phyloP scores from a whole-genome alignment of 352 stramenopile genomes.

The Elongisporangium undulatum region DNA sequence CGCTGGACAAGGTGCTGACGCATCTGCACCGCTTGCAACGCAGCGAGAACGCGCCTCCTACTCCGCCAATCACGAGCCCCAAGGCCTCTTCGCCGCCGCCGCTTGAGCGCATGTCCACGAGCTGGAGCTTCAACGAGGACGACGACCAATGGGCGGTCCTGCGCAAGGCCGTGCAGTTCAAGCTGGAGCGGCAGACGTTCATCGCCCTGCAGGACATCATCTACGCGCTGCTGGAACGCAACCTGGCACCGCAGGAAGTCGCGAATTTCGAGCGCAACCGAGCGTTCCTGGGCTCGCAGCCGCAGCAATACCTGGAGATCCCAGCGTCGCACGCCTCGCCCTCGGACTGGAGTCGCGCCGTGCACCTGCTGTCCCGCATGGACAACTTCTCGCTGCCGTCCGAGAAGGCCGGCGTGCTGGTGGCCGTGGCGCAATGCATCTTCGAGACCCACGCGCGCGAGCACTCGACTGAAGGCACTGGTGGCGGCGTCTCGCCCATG shows the following conservation, averaged over 20 bases:
- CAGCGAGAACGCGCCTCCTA: slow-evolving; percentile 7
- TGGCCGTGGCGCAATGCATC: slow-evolving; percentile 68
- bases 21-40: slow-evolving; percentile 14
- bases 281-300: slow-evolving; percentile 29
- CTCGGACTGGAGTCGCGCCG: slow-evolving; percentile 49
- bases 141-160: slow-evolving; percentile 52
- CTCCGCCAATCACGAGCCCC: slow-evolving; percentile 6
- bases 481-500: slow-evolving; percentile 21
- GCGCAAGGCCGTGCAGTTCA: slow-evolving; percentile 46
- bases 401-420: slow-evolving; percentile 57
- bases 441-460: slow-evolving; percentile 59
- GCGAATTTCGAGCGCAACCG: slow-evolving; percentile 52
- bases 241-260: slow-evolving; percentile 27
- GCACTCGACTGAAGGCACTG: slow-evolving; percentile 12
- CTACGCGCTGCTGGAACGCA: slow-evolving; percentile 48
- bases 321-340: slow-evolving; percentile 36
- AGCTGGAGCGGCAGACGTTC: slow-evolving; percentile 62
- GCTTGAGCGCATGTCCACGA: background rate
- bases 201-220: slow-evolving; percentile 66
- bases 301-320: slow-evolving; percentile 65
- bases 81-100: background rate
- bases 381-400: slow-evolving; percentile 72
- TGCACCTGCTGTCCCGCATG: slow-evolving; percentile 46
- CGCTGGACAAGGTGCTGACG: slow-evolving; percentile 45
- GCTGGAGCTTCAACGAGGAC: slow-evolving; percentile 8